Conservation (phyloP, 1,284 basidiomycete genomes). For the Anthracocystis panici-leucophaei region DNA sequence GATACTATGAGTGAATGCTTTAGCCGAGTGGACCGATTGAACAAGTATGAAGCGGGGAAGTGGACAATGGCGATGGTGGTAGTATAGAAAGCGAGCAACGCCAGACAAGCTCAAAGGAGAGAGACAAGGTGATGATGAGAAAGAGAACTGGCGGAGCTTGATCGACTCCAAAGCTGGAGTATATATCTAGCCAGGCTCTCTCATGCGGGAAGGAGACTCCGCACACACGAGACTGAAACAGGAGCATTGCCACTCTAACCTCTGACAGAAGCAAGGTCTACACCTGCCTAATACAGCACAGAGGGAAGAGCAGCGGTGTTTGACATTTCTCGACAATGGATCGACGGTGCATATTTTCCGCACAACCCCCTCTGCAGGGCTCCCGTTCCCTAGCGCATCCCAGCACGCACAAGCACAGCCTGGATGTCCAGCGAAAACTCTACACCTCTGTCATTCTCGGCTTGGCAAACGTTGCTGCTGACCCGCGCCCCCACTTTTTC, state of each 20-base stretch:
- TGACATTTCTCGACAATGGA: no score
- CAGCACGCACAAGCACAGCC: not conserved
- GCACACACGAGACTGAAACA: not conserved
- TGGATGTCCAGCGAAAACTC: constrained; percentile 10
- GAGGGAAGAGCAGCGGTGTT: no score
- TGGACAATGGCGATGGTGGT: not conserved
- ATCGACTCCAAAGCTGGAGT: not conserved
- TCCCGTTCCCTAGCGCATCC: not conserved
- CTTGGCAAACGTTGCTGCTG: not conserved
- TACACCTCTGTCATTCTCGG: not conserved
- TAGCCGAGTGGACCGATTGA: no score
- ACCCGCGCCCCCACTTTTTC: no score
- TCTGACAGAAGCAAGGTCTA: no score
- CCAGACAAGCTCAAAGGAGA: not conserved
- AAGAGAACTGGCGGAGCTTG: constrained; percentile 6
- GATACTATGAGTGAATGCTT: no score
- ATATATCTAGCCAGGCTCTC: constrained; percentile 6
- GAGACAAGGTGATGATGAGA: not conserved
- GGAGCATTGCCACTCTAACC: not conserved
- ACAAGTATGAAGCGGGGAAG: no score
- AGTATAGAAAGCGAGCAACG: not conserved
- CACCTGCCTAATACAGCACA: no score
- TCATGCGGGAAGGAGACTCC: not conserved
- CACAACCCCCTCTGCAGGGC: no score
- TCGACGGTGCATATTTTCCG: no score